phyloP scores from a whole-genome alignment of 257 asterid species.

The Dorcoceras hygrometricum region DNA sequence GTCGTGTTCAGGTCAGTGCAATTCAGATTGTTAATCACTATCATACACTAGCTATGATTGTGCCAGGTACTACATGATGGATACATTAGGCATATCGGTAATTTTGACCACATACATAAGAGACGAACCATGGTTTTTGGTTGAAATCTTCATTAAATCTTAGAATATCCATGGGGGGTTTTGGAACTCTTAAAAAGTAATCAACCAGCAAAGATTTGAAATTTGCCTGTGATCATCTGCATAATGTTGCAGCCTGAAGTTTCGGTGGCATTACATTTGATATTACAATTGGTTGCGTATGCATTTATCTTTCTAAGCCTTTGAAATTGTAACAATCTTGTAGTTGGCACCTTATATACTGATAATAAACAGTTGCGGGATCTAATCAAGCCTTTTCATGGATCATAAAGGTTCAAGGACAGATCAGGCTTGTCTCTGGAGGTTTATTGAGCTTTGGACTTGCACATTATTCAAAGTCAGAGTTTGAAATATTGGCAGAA shows the following conservation, averaged over 20 bases:
- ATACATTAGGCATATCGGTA: too few species aligned
- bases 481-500: conserved; percentile 92
- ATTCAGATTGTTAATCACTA: not conserved
- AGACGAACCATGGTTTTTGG: too few species aligned
- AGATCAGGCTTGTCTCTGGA: conserved; percentile 73
- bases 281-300: not conserved
- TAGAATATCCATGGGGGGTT: too few species aligned
- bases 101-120: too few species aligned
- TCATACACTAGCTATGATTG: too few species aligned
- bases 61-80: too few species aligned
- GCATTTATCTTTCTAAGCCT: conserved; percentile 19
- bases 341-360: conserved; percentile 1
- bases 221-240: conserved; percentile 11
- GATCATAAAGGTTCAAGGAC: conserved; percentile 85
- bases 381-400: conserved; percentile 28
- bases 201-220: too few species aligned
- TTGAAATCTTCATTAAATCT: too few species aligned
- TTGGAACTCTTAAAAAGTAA: too few species aligned
- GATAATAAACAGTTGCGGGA: not conserved
- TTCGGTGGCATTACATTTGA: conserved; percentile 11
- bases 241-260: not conserved
- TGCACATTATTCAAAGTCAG: conserved; percentile 87
- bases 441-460: conserved; percentile 90
- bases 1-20: conserved; percentile 87
- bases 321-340: conserved; percentile 10